Evolutionary conservation across 345 rosid species (phyloP), one percentile per base, ranked within the genome.

Genomic region (Aquilaria malaccensis): DNA sequence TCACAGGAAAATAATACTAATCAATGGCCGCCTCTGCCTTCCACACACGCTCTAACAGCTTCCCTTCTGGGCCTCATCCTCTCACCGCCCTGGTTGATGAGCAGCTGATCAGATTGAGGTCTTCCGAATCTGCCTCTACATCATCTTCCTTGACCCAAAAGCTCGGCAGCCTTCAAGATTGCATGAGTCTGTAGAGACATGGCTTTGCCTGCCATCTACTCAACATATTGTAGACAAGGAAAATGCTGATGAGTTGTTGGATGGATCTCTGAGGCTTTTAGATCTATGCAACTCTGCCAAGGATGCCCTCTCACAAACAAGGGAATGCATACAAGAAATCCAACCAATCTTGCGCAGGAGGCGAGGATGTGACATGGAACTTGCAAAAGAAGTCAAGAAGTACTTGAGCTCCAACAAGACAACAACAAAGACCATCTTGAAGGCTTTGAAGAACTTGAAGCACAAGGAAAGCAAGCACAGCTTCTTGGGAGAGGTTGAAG

Each of bases 341-440:
- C 77, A 72, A 60, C 74, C 81, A 0, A 50, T 68, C 60, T 9
- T 75, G 32, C 62, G 79, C 37, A 66, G 80, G 65, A 80, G 74
- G 55, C 45, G 69, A 29, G 83, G 66, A 11, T 68, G 61, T 32
- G 41, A 65, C 41, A 31, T 29, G 11, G 55, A 33, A n/a, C 37
- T 65, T 7, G 13, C 70, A 0, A 10, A 14, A 13, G 80, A 71
- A 56, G 72, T 76, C 30, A 72, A 63, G 63, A 76, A 74, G 52
- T 83, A 74, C 73, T 30, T 79, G 12, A 53, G 78, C 66, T 66
- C 76, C 2, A 79, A 86, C 74, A 81, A 69, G 64, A 43, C 57
- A 3, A 62, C 70, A 41, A 81, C 76, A 63, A 83, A 69, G 64
- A 67, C 80, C 59, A 61, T 80, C 60, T 70, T 65, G 7, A 80